Evolutionary conservation across 768 basidiomycete genomes (phyloP).

Genomic region (Megacollybia marginata): DNA sequence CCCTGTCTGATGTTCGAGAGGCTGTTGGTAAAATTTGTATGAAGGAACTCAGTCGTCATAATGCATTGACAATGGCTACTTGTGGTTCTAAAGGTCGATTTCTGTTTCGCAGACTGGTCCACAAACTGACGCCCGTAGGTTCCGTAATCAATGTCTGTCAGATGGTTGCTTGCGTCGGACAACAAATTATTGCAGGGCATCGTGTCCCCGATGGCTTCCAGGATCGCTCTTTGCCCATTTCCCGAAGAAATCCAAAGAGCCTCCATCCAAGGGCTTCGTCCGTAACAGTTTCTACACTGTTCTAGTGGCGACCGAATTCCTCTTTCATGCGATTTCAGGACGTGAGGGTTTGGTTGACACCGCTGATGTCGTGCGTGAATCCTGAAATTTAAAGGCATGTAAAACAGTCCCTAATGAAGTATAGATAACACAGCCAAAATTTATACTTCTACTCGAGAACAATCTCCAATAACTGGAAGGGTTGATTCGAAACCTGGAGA

Average conservation of each 20-base stretch:
- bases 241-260: constrained; percentile 92
- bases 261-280: constrained; percentile 97
- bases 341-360: constrained; percentile 99
- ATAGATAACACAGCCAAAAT: too few species aligned
- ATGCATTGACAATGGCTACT: constrained; percentile 97
- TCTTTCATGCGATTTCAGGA: constrained; percentile 98
- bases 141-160: constrained; percentile 99
- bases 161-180: constrained; percentile 99
- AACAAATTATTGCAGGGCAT: constrained; percentile 96
- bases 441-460: too few species aligned
- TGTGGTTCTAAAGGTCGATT: constrained; percentile 92
- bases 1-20: constrained; percentile 91
- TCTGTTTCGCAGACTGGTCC: neutral
- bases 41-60: constrained; percentile 95
- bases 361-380: too few species aligned
- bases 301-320: constrained; percentile 86
- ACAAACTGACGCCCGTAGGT: constrained; percentile 32
- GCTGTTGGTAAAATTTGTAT: constrained; percentile 97
- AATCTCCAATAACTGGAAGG: too few species aligned
- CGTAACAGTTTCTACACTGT: constrained; percentile 96
- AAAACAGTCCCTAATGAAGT: too few species aligned
- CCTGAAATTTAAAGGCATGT: too few species aligned
- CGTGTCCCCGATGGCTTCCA: constrained; percentile 99
- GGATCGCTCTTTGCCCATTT: constrained; percentile 99
- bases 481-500: too few species aligned